Base-by-base conservation (phyloP, 2,329 filamentous ascomycete genomes). In the Talaromyces amestolkiae region DNA sequence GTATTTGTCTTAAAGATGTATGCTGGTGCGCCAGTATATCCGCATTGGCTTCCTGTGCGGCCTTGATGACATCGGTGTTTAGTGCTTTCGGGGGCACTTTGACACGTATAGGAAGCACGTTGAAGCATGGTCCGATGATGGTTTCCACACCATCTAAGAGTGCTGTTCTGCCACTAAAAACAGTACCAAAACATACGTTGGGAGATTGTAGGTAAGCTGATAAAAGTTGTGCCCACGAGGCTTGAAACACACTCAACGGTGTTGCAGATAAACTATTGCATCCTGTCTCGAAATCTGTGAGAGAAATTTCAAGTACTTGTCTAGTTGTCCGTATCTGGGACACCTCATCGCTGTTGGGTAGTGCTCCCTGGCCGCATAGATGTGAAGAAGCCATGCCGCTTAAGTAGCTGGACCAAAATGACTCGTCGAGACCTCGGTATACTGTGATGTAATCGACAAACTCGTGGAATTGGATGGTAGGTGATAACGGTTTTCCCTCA, bases 41-140 rank as follows among this genome's bases (percentile, higher is more conserved):
- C 0, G 85, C 78, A 71, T 91, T 93, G 31, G 86, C 74, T 0
- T 77, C 76, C 61, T 93, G 89, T 2, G 92, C 81, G 2, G 79
- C 74, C 65, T 84, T 85, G 31, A 90, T 78, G 11, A 93, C 73
- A 5, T 88, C 84, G 0, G 82, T 70, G 65, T 88, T 87, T 17
- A 82, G 83, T 0, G 75, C 79, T 1, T 74, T 74, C 2, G 73
- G 73, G 1, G 82, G 77, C 10, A 91, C 67, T 37, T 86, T 78
- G 17, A 87, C 78, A 31, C 92, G 85, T 1, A 93, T 73, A 0
- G 93, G 92, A 13, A 97, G 78, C 0, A 93, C 96, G 73, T 97
- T 97, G 82, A 97, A 97, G 74, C 92, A 96, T 0, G 93, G 93
- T 0, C 91, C 92, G n/a, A 96, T 86, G 6, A 97, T 84, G 3